A percentile compares a stretch with the other conserved stretches of the same genome.
Conservation (phyloP, 2,329 filamentous ascomycete genomes). For the Beauveria sp. region DNA sequence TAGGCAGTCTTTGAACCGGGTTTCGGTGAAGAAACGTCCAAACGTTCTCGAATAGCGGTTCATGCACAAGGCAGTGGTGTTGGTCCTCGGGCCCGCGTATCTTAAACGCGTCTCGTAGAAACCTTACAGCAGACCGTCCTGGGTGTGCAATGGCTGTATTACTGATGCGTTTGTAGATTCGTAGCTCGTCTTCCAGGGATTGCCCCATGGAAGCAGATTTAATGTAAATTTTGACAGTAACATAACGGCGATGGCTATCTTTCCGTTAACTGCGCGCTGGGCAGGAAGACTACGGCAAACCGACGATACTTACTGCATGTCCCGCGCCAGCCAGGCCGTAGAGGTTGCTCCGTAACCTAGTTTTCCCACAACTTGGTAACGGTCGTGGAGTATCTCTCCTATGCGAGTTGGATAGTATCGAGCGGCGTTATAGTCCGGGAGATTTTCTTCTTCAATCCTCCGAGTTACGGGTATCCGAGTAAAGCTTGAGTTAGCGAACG, state of each 20-base stretch:
- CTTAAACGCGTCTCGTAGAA: background rate
- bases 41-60: background rate
- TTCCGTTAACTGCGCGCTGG: background rate
- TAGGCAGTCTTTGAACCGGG: background rate
- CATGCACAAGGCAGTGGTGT: background rate
- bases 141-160: background rate
- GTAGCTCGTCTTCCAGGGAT: constrained; percentile 27
- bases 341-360: constrained; percentile 21
- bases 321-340: constrained; percentile 20
- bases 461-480: background rate
- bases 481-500: constrained; percentile 11
- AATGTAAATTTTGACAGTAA: constrained; percentile 27
- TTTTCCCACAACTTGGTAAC: constrained; percentile 20
- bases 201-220: constrained; percentile 18
- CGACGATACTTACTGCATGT: constrained; percentile 15
- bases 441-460: constrained; percentile 19
- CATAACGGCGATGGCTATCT: constrained; percentile 18
- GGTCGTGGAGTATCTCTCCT: constrained; percentile 16
- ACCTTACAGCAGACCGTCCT: background rate
- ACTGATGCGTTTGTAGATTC: constrained; percentile 26
- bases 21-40: background rate
- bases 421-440: constrained; percentile 17
- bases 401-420: constrained; percentile 19
- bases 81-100: background rate
- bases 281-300: background rate